Evolutionary conservation across 352 stramenopile species (phyloP).

Genomic region (Globisporangium nunn): DNA sequence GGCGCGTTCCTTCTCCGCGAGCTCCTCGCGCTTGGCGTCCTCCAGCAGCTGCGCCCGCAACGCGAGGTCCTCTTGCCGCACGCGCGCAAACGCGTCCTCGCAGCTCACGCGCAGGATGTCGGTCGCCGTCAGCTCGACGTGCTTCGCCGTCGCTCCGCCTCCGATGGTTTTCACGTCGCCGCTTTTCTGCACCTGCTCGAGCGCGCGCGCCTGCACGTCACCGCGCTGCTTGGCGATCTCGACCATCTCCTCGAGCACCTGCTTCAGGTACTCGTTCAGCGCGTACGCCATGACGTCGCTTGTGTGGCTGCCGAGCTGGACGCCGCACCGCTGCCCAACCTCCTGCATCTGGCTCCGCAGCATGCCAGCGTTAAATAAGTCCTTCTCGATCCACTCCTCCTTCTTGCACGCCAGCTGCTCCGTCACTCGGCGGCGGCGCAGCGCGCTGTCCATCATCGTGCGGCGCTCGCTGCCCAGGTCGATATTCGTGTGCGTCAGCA

Average conservation of each 20-base stretch:
- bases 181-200: slow-evolving; percentile 44
- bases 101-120: slow-evolving; percentile 83
- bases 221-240: slow-evolving; percentile 69
- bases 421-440: slow-evolving; percentile 12
- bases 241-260: slow-evolving; percentile 84
- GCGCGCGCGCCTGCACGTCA: slow-evolving; percentile 36
- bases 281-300: slow-evolving; percentile 81
- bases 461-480: slow-evolving; percentile 65
- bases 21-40: slow-evolving; percentile 71
- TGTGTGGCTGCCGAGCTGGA: slow-evolving; percentile 44
- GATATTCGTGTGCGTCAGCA: slow-evolving; percentile 79
- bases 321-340: slow-evolving; percentile 35
- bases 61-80: slow-evolving; percentile 58
- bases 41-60: slow-evolving; percentile 59
- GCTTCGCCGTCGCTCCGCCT: background rate
- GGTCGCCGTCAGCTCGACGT: slow-evolving; percentile 56
- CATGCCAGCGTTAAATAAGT: slow-evolving; percentile 72
- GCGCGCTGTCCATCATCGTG: slow-evolving; percentile 67
- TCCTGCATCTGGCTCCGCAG: slow-evolving; percentile 52
- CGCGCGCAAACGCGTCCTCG: slow-evolving; percentile 65
- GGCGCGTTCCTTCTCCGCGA: slow-evolving; percentile 64
- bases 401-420: slow-evolving; percentile 65
- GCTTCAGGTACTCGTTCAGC: slow-evolving; percentile 81
- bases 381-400: slow-evolving; percentile 71
- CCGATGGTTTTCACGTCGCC: slow-evolving; percentile 9